These are phyloP conservation scores for Voacanga thouarsii DNA, from an alignment of 257 asterid genomes.

Conservation along the genomic window DNA sequence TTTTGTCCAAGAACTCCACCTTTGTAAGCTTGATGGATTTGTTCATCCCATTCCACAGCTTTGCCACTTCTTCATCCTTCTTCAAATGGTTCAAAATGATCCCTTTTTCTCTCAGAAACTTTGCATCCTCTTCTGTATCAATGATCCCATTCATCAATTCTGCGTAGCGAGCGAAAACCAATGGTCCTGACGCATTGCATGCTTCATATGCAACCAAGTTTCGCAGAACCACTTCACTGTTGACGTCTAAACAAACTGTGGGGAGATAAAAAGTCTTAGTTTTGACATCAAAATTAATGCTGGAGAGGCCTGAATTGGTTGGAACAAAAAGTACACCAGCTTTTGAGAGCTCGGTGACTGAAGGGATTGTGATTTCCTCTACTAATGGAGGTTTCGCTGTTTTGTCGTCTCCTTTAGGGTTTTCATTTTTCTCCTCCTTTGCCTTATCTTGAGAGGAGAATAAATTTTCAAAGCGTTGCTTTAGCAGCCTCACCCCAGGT, in stretches of 20 bases:
- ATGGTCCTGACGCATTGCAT: conserved; percentile 27
- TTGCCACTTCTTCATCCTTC: conserved; percentile 28
- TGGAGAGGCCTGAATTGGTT: conserved; percentile 20
- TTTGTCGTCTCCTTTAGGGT: not conserved
- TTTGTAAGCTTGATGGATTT: conserved; percentile 32
- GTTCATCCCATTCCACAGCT: conserved; percentile 43
- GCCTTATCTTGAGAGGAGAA: conserved; percentile 3
- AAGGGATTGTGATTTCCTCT: conserved; percentile 34
- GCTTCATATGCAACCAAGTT: conserved; percentile 44
- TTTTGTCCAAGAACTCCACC: conserved; percentile 30
- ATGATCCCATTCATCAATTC: conserved; percentile 43
- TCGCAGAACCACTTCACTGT: conserved; percentile 30
- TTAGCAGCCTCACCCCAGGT: conserved; percentile 28
- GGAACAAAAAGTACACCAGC: conserved; percentile 23
- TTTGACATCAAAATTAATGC: conserved; percentile 22
- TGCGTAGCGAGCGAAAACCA: conserved; percentile 34
- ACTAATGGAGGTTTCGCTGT: conserved; percentile 31
- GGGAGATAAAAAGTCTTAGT: conserved; percentile 25
- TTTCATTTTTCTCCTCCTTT: conserved; percentile 13
- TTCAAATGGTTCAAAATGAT: conserved; percentile 31
- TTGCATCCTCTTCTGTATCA: conserved; percentile 30
- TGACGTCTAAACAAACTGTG: conserved; percentile 20
- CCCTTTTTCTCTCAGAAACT: conserved; percentile 32
- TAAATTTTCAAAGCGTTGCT: conserved; percentile 32
- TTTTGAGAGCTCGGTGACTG: conserved; percentile 27